A percentile compares a stretch with the other conserved stretches of the same genome.
Evolutionary conservation across 768 basidiomycete species (phyloP).

Genomic region (Hypholoma fasciculare): DNA sequence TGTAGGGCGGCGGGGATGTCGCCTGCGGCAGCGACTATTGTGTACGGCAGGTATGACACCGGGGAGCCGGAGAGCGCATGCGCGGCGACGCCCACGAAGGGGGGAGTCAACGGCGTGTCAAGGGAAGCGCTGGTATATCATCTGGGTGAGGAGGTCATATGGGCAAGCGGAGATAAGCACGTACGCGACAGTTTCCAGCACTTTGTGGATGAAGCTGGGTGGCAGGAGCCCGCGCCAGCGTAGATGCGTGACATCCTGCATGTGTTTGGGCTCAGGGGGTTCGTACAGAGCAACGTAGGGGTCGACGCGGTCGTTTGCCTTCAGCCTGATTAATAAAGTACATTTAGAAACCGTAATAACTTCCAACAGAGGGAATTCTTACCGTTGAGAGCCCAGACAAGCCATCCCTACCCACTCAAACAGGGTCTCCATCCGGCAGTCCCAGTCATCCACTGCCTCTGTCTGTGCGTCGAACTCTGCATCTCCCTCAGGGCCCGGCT

Average conservation of each 20-base stretch:
- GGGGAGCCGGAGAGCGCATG: constrained; percentile 48
- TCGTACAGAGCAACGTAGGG: constrained; percentile 71
- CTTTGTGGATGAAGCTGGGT: constrained; percentile 49
- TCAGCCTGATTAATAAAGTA: constrained; percentile 39
- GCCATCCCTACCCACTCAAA: constrained; percentile 81
- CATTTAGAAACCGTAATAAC: neutral
- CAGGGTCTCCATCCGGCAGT: constrained; percentile 40
- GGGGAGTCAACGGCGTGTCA: neutral
- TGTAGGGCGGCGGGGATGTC: constrained; percentile 17
- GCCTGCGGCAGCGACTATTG: constrained; percentile 4
- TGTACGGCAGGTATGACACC: constrained; percentile 47
- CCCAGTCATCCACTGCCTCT: constrained; percentile 51
- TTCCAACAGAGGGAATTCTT: neutral
- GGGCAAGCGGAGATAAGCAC: constrained; percentile 12
- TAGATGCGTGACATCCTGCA: constrained; percentile 52
- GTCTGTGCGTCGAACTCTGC: constrained; percentile 10
- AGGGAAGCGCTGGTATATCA: constrained; percentile 8
- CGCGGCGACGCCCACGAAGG: constrained; percentile 43
- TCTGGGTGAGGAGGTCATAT: neutral
- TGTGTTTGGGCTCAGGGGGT: constrained; percentile 41
- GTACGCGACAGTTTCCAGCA: constrained; percentile 48
- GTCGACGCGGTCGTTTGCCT: constrained; percentile 63
- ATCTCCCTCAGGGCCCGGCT: neutral
- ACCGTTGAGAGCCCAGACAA: constrained; percentile 67
- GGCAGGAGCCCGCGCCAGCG: constrained; percentile 63